These are phyloP conservation scores for Cladophialophora chaetospira DNA, from an alignment of 2,329 filamentous ascomycete species.

Conservation along the genomic window DNA sequence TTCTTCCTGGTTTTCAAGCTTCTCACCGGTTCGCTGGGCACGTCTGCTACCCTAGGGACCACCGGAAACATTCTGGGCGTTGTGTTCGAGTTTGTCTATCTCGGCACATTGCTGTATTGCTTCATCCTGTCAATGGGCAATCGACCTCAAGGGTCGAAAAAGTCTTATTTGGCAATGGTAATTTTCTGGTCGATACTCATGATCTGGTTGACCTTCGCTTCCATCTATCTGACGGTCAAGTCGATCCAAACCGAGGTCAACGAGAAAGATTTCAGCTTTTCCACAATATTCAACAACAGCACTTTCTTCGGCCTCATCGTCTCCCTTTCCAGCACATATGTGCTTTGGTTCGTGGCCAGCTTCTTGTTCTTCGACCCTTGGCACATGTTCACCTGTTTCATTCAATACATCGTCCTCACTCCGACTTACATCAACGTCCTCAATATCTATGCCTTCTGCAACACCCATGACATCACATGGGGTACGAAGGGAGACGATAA, in stretches of 20 bases:
- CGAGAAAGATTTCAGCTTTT: constrained; percentile 65
- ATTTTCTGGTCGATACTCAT: constrained; percentile 97
- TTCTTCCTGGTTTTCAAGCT: constrained; percentile 99
- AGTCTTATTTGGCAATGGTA: constrained; percentile 95
- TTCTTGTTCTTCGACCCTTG: constrained; percentile 96
- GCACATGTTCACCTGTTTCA: constrained; percentile 95
- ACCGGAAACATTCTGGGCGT: constrained; percentile 80
- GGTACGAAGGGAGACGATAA: constrained; percentile 98
- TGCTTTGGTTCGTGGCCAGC: constrained; percentile 88
- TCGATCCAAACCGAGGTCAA: constrained; percentile 74
- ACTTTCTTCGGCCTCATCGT: constrained; percentile 94
- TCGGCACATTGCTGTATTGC: constrained; percentile 86
- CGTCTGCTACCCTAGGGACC: constrained; percentile 68
- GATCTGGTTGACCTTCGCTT: constrained; percentile 92
- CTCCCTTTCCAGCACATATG: constrained; percentile 86
- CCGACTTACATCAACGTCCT: constrained; percentile 98
- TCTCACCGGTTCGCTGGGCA: constrained; percentile 80
- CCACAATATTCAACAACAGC: constrained; percentile 77
- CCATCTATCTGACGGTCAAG: constrained; percentile 87
- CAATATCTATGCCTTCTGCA: constrained; percentile 98
- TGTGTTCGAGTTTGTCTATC: constrained; percentile 94
- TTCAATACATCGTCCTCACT: constrained; percentile 92
- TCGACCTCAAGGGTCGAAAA: constrained; percentile 88
- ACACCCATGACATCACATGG: constrained; percentile 97
- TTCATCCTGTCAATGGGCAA: constrained; percentile 95